phyloP scores from a whole-genome alignment of 768 basidiomycete genomes.

The Agaricus bisporus region DNA sequence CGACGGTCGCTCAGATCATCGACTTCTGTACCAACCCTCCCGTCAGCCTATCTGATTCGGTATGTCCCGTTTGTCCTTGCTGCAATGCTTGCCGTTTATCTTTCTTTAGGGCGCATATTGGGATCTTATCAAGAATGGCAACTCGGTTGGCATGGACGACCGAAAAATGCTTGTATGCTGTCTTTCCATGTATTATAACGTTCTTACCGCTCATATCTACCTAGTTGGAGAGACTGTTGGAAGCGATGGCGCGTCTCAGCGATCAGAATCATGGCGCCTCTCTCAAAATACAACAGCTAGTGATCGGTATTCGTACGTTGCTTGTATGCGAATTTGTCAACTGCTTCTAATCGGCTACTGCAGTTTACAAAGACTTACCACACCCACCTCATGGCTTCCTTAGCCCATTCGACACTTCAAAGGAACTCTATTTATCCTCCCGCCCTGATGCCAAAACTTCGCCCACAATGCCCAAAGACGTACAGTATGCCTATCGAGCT shows the following conservation, averaged over 20 bases:
- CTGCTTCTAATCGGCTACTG: conserved; percentile 9
- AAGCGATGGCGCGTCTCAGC: conserved; percentile 50
- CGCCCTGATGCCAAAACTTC: background rate
- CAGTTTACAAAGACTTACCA: conserved; percentile 77
- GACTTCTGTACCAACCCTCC: conserved; percentile 24
- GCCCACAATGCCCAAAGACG: conserved; percentile 7
- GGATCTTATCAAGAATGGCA: conserved; percentile 40
- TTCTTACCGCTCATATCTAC: conserved; percentile 4
- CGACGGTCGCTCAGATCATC: conserved; percentile 21
- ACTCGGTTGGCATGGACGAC: conserved; percentile 45
- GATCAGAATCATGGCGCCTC: conserved; percentile 24
- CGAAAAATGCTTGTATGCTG: conserved; percentile 50
- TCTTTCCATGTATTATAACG: background rate
- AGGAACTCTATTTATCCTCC: background rate
- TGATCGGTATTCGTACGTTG: conserved; percentile 52
- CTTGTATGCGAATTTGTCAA: conserved; percentile 9
- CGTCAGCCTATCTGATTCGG: conserved; percentile 22
- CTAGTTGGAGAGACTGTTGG: conserved; percentile 62
- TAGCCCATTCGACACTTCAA: background rate
- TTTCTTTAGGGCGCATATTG: conserved; percentile 36
- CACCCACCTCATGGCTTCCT: conserved; percentile 63
- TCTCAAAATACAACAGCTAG: conserved; percentile 36
- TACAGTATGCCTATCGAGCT: conserved; percentile 48
- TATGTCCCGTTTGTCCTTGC: conserved; percentile 13
- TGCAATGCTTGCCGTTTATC: background rate